phyloP scores from a whole-genome alignment of 441 rosid species.

The Dalechampia spathulata region DNA sequence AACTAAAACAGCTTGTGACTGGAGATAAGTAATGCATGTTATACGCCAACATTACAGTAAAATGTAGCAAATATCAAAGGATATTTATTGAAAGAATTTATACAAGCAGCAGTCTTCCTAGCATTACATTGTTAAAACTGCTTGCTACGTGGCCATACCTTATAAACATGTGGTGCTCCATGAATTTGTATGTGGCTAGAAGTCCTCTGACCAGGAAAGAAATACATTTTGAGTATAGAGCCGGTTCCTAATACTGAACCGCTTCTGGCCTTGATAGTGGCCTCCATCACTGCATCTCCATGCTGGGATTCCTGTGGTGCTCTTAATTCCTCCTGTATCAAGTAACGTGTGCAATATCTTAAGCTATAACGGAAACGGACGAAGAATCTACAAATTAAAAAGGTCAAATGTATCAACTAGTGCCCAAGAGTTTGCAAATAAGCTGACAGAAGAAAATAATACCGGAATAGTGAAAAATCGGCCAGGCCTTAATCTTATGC shows the following conservation, averaged over 20 bases:
- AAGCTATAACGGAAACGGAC: constrained; percentile 8
- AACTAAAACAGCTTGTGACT: neutral
- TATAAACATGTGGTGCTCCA: constrained; percentile 88
- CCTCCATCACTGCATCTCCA: constrained; percentile 99
- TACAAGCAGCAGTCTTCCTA: neutral
- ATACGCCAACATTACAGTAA: neutral
- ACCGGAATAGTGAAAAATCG: constrained; percentile 91
- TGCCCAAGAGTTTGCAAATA: constrained; percentile 2
- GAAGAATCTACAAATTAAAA: neutral
- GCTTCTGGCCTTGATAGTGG: constrained; percentile 73
- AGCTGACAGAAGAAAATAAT: constrained; percentile 24
- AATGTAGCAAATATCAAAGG: neutral
- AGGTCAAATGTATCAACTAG: neutral
- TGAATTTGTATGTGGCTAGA: constrained; percentile 82
- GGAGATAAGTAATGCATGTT: neutral
- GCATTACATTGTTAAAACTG: constrained; percentile 1
- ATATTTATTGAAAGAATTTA: neutral
- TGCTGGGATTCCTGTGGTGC: constrained; percentile 79
- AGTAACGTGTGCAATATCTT: constrained; percentile 9
- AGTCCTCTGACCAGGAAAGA: constrained; percentile 95
- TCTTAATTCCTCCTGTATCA: constrained; percentile 76
- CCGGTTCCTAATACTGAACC: constrained; percentile 96
- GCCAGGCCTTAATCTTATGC: constrained; percentile 94
- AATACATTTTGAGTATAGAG: constrained; percentile 85
- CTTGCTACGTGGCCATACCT: constrained; percentile 41